These are phyloP conservation scores for Talaromyces ruber DNA, from an alignment of 495 filamentous ascomycete genomes.

Conservation along the genomic window DNA sequence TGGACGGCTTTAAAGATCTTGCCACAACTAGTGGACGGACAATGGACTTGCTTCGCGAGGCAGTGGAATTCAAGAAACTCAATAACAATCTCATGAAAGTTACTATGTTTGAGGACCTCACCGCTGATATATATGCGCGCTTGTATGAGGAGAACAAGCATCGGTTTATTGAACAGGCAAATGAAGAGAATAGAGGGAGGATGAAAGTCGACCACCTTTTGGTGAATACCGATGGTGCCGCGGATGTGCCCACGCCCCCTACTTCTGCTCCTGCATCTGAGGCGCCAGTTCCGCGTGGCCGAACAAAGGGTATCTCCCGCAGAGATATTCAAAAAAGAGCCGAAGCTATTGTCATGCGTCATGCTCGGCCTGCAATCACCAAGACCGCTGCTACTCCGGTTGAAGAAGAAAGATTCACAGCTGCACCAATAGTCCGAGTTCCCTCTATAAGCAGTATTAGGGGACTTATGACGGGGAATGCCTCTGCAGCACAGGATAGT, in stretches of 20 bases:
- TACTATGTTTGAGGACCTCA: constrained; percentile 77
- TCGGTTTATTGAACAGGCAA: constrained; percentile 35
- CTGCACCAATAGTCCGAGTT: constrained; percentile 1
- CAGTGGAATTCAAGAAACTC: constrained; percentile 80
- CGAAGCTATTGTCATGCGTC: constrained; percentile 44
- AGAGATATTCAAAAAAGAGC: constrained; percentile 56
- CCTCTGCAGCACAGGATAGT: constrained; percentile 25
- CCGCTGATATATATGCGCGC: constrained; percentile 77
- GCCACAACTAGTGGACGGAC: constrained; percentile 26
- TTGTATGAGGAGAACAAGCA: constrained; percentile 55
- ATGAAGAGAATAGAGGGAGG: constrained; percentile 44
- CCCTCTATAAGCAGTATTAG: constrained; percentile 6
- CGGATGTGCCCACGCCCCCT: constrained; percentile 27
- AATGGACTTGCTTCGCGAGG: constrained; percentile 73
- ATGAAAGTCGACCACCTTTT: constrained; percentile 54
- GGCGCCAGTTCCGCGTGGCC: constrained; percentile 32
- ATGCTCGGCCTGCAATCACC: constrained; percentile 23
- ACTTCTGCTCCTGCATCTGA: constrained; percentile 28
- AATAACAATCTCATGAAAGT: constrained; percentile 81
- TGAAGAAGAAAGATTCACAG: constrained; percentile 6
- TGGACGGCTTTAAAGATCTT: constrained; percentile 44
- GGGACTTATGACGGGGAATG: constrained; percentile 10
- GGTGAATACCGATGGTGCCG: constrained; percentile 27
- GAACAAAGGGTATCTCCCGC: constrained; percentile 53
- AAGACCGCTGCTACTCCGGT: constrained; percentile 19